Percentiles rank a stretch among this genome's conserved stretches.
Conservation (phyloP, 225 moss, liverwort and hornwort species). For the Straminergon stramineum region DNA sequence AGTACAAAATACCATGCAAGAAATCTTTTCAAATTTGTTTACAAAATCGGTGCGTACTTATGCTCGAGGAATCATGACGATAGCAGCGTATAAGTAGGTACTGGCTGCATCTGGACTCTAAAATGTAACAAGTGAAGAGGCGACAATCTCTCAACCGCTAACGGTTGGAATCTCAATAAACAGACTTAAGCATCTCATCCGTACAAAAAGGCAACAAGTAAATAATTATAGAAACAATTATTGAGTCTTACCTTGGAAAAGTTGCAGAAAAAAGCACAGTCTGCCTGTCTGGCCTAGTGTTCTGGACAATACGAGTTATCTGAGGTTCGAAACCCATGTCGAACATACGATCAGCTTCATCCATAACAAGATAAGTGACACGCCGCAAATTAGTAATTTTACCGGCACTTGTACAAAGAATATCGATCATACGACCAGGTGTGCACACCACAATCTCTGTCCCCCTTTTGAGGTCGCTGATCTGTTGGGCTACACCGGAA, state of each 20-base stretch:
- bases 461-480: conserved; percentile 93
- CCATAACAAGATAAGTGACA: conserved; percentile 98
- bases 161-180: background rate
- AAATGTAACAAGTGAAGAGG: background rate
- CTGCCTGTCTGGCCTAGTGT: conserved; percentile 92
- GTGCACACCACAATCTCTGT: conserved; percentile 98
- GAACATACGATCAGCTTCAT: conserved; percentile 99
- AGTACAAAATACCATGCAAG: background rate
- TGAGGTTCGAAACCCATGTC: conserved; percentile 99
- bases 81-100: background rate
- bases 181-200: background rate
- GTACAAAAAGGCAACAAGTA: background rate
- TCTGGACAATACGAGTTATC: conserved; percentile 95
- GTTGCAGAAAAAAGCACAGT: conserved; percentile 97
- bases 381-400: conserved; percentile 94
- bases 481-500: conserved; percentile 94
- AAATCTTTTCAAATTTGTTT: background rate
- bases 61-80: background rate
- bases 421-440: conserved; percentile 97
- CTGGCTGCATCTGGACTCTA: background rate
- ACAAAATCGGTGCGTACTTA: background rate
- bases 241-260: conserved; percentile 46
- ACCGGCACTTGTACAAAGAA: conserved; percentile 93
- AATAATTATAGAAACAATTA: background rate
- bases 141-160: background rate